These are phyloP conservation scores for Clonostachys sp. DNA, from an alignment of 2,329 filamentous ascomycete genomes.

Conservation along the genomic window DNA sequence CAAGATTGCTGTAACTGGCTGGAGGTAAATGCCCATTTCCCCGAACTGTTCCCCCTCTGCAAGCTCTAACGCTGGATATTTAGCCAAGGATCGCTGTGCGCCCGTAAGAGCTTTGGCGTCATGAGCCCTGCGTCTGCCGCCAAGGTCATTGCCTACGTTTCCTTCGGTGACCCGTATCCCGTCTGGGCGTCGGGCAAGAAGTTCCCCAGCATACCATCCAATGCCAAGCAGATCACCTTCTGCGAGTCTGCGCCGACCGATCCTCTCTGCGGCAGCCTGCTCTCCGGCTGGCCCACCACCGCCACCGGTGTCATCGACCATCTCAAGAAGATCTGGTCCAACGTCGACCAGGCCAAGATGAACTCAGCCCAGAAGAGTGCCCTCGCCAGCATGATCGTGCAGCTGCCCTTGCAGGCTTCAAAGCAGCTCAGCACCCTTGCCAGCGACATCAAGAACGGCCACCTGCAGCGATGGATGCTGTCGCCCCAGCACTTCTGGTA, in stretches of 20 bases:
- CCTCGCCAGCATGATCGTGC: neutral
- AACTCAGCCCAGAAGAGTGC: slow-evolving; percentile 1
- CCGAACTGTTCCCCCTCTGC: too few relatives aligned
- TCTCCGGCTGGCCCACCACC: neutral
- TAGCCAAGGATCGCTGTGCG: slow-evolving; percentile 1
- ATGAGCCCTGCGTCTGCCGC: slow-evolving; percentile 38
- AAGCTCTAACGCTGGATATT: neutral
- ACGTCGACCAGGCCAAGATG: neutral
- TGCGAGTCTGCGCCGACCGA: neutral
- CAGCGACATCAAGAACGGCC: neutral
- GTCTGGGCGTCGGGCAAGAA: neutral
- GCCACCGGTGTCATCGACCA: neutral
- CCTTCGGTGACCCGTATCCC: slow-evolving; percentile 32
- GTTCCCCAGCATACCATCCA: neutral
- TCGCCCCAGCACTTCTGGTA: slow-evolving; percentile 2
- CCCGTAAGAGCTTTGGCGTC: slow-evolving; percentile 3
- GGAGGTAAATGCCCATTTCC: slow-evolving; percentile 1
- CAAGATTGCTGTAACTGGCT: slow-evolving; percentile 5
- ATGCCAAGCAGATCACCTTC: neutral
- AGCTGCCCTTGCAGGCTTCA: slow-evolving; percentile 1
- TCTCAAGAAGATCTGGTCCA: slow-evolving; percentile 1
- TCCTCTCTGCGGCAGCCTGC: neutral
- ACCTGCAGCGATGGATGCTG: slow-evolving; percentile 1
- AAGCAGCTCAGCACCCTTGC: neutral
- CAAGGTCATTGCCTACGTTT: slow-evolving; percentile 65